Evolutionary conservation across 306 rosid species (phyloP).

Genomic region (Canavalia ensiformis): DNA sequence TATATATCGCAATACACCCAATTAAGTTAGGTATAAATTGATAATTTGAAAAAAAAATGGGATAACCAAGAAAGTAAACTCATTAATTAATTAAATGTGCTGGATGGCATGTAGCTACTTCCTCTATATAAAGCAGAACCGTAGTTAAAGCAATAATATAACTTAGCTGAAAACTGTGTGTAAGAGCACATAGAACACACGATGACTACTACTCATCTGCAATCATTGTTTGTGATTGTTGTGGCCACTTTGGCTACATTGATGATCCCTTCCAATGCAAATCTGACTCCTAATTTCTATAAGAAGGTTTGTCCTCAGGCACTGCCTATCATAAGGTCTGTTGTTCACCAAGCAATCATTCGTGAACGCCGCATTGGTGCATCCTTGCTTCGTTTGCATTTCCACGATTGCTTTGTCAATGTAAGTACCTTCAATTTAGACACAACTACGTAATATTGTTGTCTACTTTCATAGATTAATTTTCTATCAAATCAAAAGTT

Average conservation of each 20-base stretch:
- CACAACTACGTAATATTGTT: too few relatives aligned
- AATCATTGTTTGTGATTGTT: conserved; percentile 33
- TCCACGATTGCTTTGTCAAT: conserved; percentile 68
- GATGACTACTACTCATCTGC: conserved; percentile 46
- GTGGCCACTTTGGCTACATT: conserved; percentile 18
- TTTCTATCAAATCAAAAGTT: too few relatives aligned
- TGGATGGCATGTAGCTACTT: not conserved
- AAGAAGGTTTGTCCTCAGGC: conserved; percentile 49
- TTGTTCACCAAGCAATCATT: conserved; percentile 44
- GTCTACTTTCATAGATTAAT: too few relatives aligned
- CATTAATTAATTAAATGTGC: not conserved
- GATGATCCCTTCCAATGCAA: conserved; percentile 33
- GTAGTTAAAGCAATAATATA: not conserved
- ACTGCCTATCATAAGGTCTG: conserved; percentile 38
- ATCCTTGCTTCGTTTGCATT: conserved; percentile 61
- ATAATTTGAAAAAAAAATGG: not conserved
- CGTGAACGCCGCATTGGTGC: conserved; percentile 57
- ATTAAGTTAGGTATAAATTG: too few relatives aligned
- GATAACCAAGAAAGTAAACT: not conserved
- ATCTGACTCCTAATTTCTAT: conserved; percentile 43
- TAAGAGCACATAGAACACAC: not conserved
- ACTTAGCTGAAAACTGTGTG: not conserved
- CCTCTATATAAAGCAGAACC: conserved; percentile 34
- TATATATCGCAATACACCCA: too few relatives aligned
- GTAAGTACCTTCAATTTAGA: conserved; percentile 40